Conservation (phyloP, 306 rosid genomes). For the Castanea crenata region DNA sequence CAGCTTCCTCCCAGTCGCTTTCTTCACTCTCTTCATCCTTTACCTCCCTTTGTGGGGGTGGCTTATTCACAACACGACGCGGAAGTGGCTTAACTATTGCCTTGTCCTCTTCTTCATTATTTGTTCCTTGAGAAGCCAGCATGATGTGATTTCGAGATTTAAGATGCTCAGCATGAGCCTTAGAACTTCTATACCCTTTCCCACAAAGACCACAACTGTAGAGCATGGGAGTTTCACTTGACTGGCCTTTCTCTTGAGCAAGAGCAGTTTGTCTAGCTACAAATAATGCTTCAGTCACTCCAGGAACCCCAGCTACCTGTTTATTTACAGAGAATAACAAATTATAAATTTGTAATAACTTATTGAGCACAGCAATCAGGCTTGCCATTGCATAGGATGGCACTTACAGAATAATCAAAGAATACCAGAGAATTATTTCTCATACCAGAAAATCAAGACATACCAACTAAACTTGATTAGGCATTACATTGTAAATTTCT, state of each 20-base stretch:
- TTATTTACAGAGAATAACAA: neutral
- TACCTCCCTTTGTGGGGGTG: slow-evolving; percentile 40
- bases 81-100: slow-evolving; percentile 74
- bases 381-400: neutral
- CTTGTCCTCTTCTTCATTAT: slow-evolving; percentile 48
- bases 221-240: slow-evolving; percentile 74
- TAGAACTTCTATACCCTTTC: slow-evolving; percentile 75
- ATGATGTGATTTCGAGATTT: slow-evolving; percentile 67
- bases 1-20: slow-evolving; percentile 87
- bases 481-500: neutral
- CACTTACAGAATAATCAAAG: neutral
- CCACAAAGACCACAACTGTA: slow-evolving; percentile 91
- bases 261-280: slow-evolving; percentile 70
- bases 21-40: slow-evolving; percentile 57
- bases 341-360: neutral
- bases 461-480: neutral
- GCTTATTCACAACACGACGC: slow-evolving; percentile 54
- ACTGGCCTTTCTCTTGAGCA: slow-evolving; percentile 61
- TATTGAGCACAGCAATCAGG: slow-evolving; percentile 8
- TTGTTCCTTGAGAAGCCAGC: slow-evolving; percentile 60
- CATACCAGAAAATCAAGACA: neutral
- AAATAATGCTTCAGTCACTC: slow-evolving; percentile 86
- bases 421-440: neutral
- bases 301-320: slow-evolving; percentile 96
- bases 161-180: slow-evolving; percentile 92